Conservation (phyloP, 176 grass and related monocot species). For the Tillandsia leiboldiana region DNA sequence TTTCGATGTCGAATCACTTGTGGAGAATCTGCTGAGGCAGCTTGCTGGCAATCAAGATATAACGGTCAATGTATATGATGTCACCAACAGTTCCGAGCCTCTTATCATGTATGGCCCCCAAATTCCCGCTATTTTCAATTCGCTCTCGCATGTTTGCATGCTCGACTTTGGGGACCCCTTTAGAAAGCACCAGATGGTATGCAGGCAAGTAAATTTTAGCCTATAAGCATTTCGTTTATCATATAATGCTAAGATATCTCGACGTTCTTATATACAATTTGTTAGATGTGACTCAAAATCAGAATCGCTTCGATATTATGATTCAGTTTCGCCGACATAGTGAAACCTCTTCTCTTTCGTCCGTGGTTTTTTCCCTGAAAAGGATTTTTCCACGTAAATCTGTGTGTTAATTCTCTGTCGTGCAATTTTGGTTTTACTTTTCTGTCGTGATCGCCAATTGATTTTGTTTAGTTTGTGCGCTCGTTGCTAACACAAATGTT, state of each 20-base stretch:
- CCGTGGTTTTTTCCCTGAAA: too few species aligned
- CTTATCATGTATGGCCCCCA: constrained; percentile 91
- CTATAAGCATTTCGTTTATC: background rate
- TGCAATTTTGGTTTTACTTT: too few species aligned
- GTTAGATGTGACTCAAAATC: too few species aligned
- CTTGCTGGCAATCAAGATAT: constrained; percentile 92
- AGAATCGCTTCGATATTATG: too few species aligned
- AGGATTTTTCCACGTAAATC: too few species aligned
- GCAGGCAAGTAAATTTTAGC: constrained; percentile 47
- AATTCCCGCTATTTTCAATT: constrained; percentile 49
- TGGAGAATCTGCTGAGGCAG: constrained; percentile 86
- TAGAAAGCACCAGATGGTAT: constrained; percentile 85
- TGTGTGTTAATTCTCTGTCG: too few species aligned
- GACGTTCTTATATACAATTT: constrained; percentile 19
- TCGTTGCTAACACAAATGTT: too few species aligned
- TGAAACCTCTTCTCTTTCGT: too few species aligned
- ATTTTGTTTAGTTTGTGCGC: too few species aligned
- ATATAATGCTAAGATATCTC: background rate
- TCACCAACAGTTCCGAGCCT: constrained; percentile 68
- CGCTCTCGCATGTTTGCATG: constrained; percentile 47
- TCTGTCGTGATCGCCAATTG: too few species aligned
- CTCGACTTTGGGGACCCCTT: constrained; percentile 95
- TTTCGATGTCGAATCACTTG: constrained; percentile 95
- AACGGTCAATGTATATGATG: constrained; percentile 94
- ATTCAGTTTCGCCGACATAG: too few species aligned